A percentile compares a stretch with the other conserved stretches of the same genome.
Evolutionary conservation across 1,284 basidiomycete genomes (phyloP).

Genomic region (Puccinia horiana): DNA sequence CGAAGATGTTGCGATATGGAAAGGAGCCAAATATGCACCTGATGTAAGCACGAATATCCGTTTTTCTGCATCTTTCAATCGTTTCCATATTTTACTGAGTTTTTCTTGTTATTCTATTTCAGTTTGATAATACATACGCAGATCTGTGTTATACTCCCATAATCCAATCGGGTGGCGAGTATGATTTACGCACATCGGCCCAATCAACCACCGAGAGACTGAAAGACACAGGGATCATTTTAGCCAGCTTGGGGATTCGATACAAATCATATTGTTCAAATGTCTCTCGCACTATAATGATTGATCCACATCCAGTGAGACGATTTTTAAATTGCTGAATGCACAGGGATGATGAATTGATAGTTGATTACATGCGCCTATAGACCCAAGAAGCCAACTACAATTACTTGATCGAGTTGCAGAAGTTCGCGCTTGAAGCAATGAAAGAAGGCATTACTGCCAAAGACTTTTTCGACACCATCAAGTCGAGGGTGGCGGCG

Average conservation of each 20-base stretch:
- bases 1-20: slow-evolving; percentile 69
- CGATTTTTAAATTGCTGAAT: neutral
- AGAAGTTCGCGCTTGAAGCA: slow-evolving; percentile 72
- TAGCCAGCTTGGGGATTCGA: slow-evolving; percentile 83
- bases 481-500: slow-evolving; percentile 71
- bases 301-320: slow-evolving; percentile 77
- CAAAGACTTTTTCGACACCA: slow-evolving; percentile 78
- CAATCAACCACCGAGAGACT: slow-evolving; percentile 81
- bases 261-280: slow-evolving; percentile 93
- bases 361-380: neutral
- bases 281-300: slow-evolving; percentile 88
- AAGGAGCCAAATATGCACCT: slow-evolving; percentile 65
- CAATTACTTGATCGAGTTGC: slow-evolving; percentile 73
- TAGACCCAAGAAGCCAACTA: slow-evolving; percentile 82
- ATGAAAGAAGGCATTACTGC: slow-evolving; percentile 78
- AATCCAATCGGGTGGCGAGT: slow-evolving; percentile 87
- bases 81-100: neutral
- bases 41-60: slow-evolving; percentile 31
- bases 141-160: slow-evolving; percentile 95
- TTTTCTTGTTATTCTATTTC: neutral
- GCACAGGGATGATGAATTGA: neutral
- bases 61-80: neutral
- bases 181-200: slow-evolving; percentile 83
- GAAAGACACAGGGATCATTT: slow-evolving; percentile 84
- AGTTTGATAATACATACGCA: slow-evolving; percentile 75